These are phyloP conservation scores for Pseudogymnoascus sp. DNA, from an alignment of 2,329 filamentous ascomycete species.

Conservation along the genomic window DNA sequence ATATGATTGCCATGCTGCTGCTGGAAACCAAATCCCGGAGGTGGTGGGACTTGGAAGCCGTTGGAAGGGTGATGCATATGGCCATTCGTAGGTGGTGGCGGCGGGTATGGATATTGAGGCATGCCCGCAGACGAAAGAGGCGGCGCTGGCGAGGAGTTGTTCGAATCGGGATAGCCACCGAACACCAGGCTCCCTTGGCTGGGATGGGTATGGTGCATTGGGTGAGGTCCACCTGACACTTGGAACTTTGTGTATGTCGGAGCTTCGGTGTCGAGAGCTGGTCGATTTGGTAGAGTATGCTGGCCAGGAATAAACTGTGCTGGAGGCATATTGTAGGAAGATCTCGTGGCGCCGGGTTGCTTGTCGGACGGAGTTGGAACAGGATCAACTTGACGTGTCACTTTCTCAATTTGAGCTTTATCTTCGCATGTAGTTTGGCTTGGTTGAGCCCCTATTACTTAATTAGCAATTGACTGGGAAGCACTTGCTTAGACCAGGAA, in stretches of 20 bases:
- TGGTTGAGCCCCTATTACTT: neutral
- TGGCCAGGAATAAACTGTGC: constrained; percentile 27
- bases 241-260: constrained; percentile 11
- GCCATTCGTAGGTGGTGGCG: constrained; percentile 20
- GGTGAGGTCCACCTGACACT: constrained; percentile 18
- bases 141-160: constrained; percentile 48
- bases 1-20: neutral
- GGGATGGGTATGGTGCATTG: constrained; percentile 42
- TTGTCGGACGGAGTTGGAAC: constrained; percentile 13
- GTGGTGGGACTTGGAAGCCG: constrained; percentile 14
- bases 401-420: neutral
- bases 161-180: constrained; percentile 45
- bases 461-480: neutral
- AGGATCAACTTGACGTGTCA: neutral
- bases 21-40: constrained; percentile 2
- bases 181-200: constrained; percentile 51
- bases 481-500: neutral
- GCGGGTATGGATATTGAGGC: constrained; percentile 24
- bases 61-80: constrained; percentile 22
- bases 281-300: neutral
- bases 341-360: constrained; percentile 21
- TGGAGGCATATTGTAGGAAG: constrained; percentile 36
- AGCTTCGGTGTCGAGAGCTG: constrained; percentile 14
- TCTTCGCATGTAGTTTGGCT: neutral
- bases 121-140: constrained; percentile 40